These are phyloP conservation scores for Sporobolomyces roseus DNA, from an alignment of 768 basidiomycete genomes.

Conservation along the genomic window DNA sequence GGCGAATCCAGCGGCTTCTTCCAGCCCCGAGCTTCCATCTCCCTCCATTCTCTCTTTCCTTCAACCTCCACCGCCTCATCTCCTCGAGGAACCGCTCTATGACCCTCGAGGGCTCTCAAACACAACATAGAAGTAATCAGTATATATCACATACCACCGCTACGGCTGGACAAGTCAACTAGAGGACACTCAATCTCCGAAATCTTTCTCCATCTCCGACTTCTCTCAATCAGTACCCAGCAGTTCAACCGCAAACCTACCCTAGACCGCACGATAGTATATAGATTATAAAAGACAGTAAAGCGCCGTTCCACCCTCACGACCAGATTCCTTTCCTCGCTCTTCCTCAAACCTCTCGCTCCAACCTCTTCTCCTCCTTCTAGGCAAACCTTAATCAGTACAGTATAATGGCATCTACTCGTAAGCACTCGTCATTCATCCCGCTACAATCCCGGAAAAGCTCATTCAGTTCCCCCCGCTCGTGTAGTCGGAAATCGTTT, in stretches of 20 bases:
- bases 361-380: too few relatives aligned
- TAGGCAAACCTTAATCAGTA: neutral
- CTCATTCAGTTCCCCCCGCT: neutral
- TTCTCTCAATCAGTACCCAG: neutral
- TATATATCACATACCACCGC: neutral
- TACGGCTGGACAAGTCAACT: neutral
- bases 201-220: neutral
- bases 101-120: neutral
- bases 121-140: neutral
- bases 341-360: neutral
- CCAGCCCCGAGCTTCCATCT: neutral
- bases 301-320: neutral
- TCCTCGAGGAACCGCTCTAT: neutral
- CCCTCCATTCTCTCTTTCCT: neutral
- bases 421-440: neutral
- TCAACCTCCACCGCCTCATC: neutral
- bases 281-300: too few relatives aligned
- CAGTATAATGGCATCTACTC: neutral
- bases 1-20: too few relatives aligned
- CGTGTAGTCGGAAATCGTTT: slow-evolving; percentile 14
- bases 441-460: too few relatives aligned
- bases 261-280: too few relatives aligned
- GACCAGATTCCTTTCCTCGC: neutral
- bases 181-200: neutral
- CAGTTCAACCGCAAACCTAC: too few relatives aligned